Base-by-base conservation (phyloP, 2,329 filamentous ascomycete species). In the Capronia coronata region DNA sequence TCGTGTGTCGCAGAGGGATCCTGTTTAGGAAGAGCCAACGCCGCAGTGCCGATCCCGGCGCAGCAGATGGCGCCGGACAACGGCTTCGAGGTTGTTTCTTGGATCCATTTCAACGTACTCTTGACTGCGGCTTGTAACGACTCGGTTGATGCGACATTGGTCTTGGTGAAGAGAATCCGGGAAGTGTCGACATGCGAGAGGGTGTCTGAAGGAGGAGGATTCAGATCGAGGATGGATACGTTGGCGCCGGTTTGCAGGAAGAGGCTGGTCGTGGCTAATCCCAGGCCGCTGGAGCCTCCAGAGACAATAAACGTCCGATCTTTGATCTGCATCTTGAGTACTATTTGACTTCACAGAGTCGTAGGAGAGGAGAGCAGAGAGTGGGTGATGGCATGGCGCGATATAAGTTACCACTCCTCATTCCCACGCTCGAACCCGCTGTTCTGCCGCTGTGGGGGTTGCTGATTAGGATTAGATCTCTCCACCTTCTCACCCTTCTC, bases 161-260 rank as follows among this genome's bases (percentile, higher is more conserved):
- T 59, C 34, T 54, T 49, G 14, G 57, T 60, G 23, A 61, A 57
- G 43, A 49, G 45, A 21, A 53, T 58, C 23, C 67, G 65, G 59
- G 52, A 41, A 19, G 53, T 16, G 48, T 54, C 46, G 19, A 53
- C 16, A 2, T 49, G 45, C 3, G 52, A 43, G 6, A 48, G 38
- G 11, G 51, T 40, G 8, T 37, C 18, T 37, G 34, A 37, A 19
- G 58, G 55, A 9, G 59, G 58, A 32, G 59, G 54, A 35, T 62
- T 62, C 32, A 62, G 52, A 49, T 62, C 60, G 30, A 62, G 48
- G 38, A 61, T 54, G 9, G 60, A 61, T 35, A 62, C 57, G 39
- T 61, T 56, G 39, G 57, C 59, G 40, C 57, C 59, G 29, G 52
- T 46, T 35, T 53, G 43, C 8, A 60, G 43, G 40, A 62, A 53